Percentiles rank a stretch among this genome's conserved stretches.
phyloP scores from a whole-genome alignment of 2,329 filamentous ascomycete species.

The Monilinia laxa region DNA sequence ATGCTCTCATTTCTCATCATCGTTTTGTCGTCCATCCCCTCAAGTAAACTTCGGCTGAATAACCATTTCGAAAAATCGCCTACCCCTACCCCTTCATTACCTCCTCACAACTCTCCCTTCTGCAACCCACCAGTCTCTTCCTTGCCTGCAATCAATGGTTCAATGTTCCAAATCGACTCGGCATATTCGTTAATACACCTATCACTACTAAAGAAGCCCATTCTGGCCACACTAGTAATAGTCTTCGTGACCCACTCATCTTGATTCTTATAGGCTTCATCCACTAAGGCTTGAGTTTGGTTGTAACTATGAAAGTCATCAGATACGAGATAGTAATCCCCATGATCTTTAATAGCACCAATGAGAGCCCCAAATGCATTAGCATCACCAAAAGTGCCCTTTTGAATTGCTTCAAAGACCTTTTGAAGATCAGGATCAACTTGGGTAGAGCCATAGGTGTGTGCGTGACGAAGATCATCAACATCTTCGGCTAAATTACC shows the following conservation, averaged over 20 bases:
- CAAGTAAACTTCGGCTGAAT: neutral
- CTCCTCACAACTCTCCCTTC: neutral
- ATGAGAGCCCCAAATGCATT: slow-evolving; percentile 79
- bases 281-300: slow-evolving; percentile 85
- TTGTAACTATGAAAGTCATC: slow-evolving; percentile 97
- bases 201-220: slow-evolving; percentile 97
- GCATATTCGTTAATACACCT: slow-evolving; percentile 97
- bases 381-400: slow-evolving; percentile 76
- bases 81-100: neutral
- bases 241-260: slow-evolving; percentile 90
- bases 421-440: slow-evolving; percentile 74
- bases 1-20: neutral
- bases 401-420: slow-evolving; percentile 82
- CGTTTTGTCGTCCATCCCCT: neutral
- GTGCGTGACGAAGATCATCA: slow-evolving; percentile 87
- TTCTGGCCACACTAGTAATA: slow-evolving; percentile 83
- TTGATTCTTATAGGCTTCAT: slow-evolving; percentile 87
- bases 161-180: slow-evolving; percentile 94
- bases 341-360: slow-evolving; percentile 83
- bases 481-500: slow-evolving; percentile 95
- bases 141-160: slow-evolving; percentile 53
- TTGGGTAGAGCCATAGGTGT: slow-evolving; percentile 77
- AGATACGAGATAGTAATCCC: slow-evolving; percentile 96
- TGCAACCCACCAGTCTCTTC: neutral
- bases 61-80: neutral